Percentiles rank a stretch among this genome's conserved stretches.
Conservation (phyloP, 139 green algal species). For the Zygnema circumcarinatum region DNA sequence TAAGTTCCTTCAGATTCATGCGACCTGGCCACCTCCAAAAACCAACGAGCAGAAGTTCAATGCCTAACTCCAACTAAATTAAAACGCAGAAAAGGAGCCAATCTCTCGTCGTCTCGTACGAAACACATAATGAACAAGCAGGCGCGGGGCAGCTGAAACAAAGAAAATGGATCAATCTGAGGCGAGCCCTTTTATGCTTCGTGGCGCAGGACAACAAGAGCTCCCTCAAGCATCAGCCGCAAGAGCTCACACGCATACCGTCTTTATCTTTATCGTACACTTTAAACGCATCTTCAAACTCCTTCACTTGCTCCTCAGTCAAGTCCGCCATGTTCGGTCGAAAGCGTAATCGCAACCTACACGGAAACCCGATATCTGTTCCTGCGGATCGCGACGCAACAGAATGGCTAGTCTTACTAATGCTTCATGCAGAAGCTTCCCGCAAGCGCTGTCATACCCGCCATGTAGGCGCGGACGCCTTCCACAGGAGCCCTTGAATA, state of each 20-base stretch:
- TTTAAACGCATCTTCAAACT: background rate
- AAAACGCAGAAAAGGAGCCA: background rate
- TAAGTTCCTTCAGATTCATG: background rate
- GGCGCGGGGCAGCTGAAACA: background rate
- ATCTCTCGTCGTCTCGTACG: too few relatives aligned
- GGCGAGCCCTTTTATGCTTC: background rate
- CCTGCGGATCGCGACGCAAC: too few relatives aligned
- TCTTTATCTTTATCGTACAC: background rate
- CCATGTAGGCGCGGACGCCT: too few relatives aligned
- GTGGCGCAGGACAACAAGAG: background rate
- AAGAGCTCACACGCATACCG: background rate
- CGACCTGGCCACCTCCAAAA: too few relatives aligned
- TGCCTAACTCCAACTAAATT: background rate
- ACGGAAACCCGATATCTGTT: too few relatives aligned
- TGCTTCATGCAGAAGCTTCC: too few relatives aligned
- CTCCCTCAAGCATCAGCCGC: background rate
- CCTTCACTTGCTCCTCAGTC: background rate
- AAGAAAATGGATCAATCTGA: background rate
- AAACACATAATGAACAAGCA: background rate
- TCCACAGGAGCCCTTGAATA: too few relatives aligned
- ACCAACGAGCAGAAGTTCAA: background rate
- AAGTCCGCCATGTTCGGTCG: too few relatives aligned
- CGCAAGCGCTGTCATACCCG: too few relatives aligned
- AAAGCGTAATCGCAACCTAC: too few relatives aligned
- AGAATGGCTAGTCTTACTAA: too few relatives aligned